These are phyloP conservation scores for Stephanodiscus triporus DNA, from an alignment of 108 stramenopile species.

Conservation along the genomic window DNA sequence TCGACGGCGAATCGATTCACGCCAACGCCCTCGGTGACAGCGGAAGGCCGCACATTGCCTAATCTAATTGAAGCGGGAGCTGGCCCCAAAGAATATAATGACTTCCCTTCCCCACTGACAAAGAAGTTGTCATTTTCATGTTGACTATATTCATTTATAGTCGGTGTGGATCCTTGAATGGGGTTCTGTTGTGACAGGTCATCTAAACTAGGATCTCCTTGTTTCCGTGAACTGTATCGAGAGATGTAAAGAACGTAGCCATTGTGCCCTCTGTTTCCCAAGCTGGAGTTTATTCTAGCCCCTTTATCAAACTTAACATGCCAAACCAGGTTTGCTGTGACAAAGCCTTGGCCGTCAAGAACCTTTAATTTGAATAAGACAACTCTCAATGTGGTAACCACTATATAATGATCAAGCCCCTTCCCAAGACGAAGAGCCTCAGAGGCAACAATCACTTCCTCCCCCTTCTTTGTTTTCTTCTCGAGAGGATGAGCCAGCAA, in stretches of 20 bases:
- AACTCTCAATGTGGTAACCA: conserved; percentile 70
- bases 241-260: conserved; percentile 47
- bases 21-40: conserved; percentile 17
- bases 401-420: conserved; percentile 74
- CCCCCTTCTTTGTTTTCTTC: conserved; percentile 38
- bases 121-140: conserved; percentile 10
- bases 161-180: neutral
- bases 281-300: conserved; percentile 47
- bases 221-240: conserved; percentile 2
- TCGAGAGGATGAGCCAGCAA: conserved; percentile 57
- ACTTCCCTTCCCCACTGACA: conserved; percentile 4
- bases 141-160: neutral
- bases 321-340: conserved; percentile 66
- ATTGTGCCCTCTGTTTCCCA: conserved; percentile 79
- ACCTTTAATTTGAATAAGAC: conserved; percentile 68
- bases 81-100: conserved; percentile 5
- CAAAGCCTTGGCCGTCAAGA: conserved; percentile 40
- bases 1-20: conserved; percentile 59
- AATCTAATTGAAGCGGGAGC: neutral
- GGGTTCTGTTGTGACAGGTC: neutral
- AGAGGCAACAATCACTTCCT: conserved; percentile 67
- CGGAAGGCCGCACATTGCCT: conserved; percentile 24
- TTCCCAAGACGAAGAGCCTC: conserved; percentile 70
- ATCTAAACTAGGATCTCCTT: neutral
- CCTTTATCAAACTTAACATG: conserved; percentile 53